Conservation (phyloP, 2,329 filamentous ascomycete species). For the Mycosphaerella sp. region DNA sequence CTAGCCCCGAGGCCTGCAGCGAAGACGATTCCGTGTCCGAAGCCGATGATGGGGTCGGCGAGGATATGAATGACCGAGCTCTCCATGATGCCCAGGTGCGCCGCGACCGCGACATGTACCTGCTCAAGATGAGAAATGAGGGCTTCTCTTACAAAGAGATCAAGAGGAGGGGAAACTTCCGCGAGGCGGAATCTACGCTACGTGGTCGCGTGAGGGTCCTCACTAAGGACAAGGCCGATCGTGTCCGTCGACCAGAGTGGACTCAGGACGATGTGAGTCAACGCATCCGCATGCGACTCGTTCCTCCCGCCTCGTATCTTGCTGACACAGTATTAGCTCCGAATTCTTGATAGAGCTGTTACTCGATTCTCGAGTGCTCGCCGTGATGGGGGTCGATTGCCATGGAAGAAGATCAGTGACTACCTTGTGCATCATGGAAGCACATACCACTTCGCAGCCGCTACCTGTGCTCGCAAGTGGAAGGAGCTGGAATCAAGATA, state of each 20-base stretch:
- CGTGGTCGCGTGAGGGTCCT: conserved; percentile 61
- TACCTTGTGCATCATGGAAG: conserved; percentile 49
- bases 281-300: background rate
- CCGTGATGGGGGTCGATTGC: conserved; percentile 33
- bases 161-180: conserved; percentile 48
- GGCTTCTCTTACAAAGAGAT: conserved; percentile 64
- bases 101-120: conserved; percentile 28
- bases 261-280: conserved; percentile 55
- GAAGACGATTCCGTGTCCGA: conserved; percentile 4
- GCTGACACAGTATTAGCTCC: conserved; percentile 23
- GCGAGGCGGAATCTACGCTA: conserved; percentile 65
- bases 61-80: conserved; percentile 16
- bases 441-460: conserved; percentile 54
- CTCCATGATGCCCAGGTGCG: conserved; percentile 18
- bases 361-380: conserved; percentile 11
- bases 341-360: conserved; percentile 26
- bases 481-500: conserved; percentile 36
- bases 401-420: conserved; percentile 55
- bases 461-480: conserved; percentile 60
- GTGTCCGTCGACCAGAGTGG: conserved; percentile 64
- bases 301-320: background rate
- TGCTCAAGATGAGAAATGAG: conserved; percentile 49
- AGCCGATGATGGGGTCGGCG: conserved; percentile 2
- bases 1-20: conserved; percentile 6
- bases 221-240: conserved; percentile 56